phyloP scores from a whole-genome alignment of 805 yeast genomes.

The Saccharomycopsis lassenensis region DNA sequence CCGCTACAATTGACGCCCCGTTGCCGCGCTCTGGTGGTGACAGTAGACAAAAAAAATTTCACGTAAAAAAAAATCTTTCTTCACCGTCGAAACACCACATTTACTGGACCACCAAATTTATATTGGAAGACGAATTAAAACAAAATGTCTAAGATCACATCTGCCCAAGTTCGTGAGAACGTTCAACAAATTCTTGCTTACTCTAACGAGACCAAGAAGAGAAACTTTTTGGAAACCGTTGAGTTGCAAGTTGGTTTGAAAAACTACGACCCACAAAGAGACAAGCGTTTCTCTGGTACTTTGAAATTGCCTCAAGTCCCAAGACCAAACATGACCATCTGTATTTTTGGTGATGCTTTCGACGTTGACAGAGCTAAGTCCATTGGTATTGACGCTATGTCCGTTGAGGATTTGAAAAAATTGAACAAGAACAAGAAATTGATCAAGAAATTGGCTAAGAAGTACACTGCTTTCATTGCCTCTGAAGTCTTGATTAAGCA shows the following conservation, averaged over 20 bases:
- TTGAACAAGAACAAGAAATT: slow-evolving; percentile 99
- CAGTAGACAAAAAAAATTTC: too few species aligned
- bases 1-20: too few species aligned
- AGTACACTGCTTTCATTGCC: slow-evolving; percentile 99
- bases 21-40: too few species aligned
- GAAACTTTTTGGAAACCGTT: slow-evolving; percentile 99
- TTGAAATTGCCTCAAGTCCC: slow-evolving; percentile 97
- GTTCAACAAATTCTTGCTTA: slow-evolving; percentile 82
- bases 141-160: slow-evolving; percentile 79
- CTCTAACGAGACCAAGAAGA: slow-evolving; percentile 96
- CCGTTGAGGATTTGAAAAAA: slow-evolving; percentile 99
- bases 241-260: slow-evolving; percentile 99
- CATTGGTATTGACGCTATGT: slow-evolving; percentile 98
- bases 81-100: slow-evolving; percentile 39
- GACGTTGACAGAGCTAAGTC: slow-evolving; percentile 99
- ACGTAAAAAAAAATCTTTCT: too few species aligned
- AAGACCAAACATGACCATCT: slow-evolving; percentile 99
- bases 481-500: slow-evolving; percentile 99
- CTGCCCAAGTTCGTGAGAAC: slow-evolving; percentile 92
- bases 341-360: slow-evolving; percentile 99
- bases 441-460: slow-evolving; percentile 99
- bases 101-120: slow-evolving; percentile 40
- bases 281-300: slow-evolving; percentile 99
- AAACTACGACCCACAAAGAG: slow-evolving; percentile 99
- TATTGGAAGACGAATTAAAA: slow-evolving; percentile 66